Percentiles rank a stretch among this genome's conserved stretches.
These are phyloP conservation scores for Polyporus tsugae DNA, from an alignment of 1,284 basidiomycete genomes.

Conservation along the genomic window DNA sequence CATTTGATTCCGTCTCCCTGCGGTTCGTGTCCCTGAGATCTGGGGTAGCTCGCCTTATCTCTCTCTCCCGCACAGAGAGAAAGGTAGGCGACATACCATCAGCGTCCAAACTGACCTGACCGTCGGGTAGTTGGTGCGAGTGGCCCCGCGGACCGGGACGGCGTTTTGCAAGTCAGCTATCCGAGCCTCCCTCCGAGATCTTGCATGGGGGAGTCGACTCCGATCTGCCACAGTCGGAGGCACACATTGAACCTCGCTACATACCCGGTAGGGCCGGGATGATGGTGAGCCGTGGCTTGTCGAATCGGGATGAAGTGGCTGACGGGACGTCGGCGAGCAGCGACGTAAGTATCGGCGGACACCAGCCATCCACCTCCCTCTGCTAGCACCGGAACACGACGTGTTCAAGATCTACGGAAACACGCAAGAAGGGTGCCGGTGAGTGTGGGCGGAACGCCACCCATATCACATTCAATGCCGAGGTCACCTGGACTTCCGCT, in stretches of 20 bases:
- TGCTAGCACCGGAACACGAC: too few species aligned
- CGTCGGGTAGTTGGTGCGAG: neutral
- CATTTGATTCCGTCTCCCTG: neutral
- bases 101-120: neutral
- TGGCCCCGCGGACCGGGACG: neutral
- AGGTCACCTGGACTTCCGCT: too few species aligned
- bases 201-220: neutral
- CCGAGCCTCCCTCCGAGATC: neutral
- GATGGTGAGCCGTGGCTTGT: neutral
- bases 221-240: neutral
- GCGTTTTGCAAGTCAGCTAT: neutral
- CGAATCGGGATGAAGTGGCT: neutral
- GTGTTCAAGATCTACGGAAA: too few species aligned
- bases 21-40: slow-evolving; percentile 1
- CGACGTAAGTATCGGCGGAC: too few species aligned
- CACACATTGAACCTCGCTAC: too few species aligned
- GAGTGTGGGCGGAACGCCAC: too few species aligned
- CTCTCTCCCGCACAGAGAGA: too few species aligned
- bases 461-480: too few species aligned
- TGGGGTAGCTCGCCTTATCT: neutral
- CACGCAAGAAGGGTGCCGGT: too few species aligned
- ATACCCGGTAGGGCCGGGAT: too few species aligned
- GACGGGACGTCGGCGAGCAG: too few species aligned
- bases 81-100: neutral
- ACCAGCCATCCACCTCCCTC: too few species aligned